Conservation (phyloP, 2,329 filamentous ascomycete genomes). For the Apiospora aurea region DNA sequence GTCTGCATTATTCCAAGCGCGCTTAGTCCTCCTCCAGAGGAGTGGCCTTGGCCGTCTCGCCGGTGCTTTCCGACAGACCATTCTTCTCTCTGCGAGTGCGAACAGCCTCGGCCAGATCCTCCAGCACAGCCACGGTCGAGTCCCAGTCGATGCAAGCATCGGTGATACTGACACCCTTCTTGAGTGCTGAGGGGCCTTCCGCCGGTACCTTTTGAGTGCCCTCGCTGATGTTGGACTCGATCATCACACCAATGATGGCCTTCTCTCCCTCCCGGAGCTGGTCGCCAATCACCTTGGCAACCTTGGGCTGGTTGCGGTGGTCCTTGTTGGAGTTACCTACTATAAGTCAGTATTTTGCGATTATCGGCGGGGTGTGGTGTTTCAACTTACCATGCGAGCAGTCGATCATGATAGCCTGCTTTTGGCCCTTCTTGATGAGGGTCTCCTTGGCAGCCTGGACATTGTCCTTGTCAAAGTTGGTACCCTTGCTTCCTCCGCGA, state of each 20-base stretch:
- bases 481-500: conserved; percentile 87
- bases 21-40: conserved; percentile 58
- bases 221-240: conserved; percentile 97
- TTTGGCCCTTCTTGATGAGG: conserved; percentile 81
- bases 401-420: conserved; percentile 94
- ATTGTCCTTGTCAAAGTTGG: conserved; percentile 90
- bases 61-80: conserved; percentile 42
- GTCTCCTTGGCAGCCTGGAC: conserved; percentile 81
- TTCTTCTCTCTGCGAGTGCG: conserved; percentile 71
- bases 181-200: conserved; percentile 78
- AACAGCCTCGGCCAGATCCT: conserved; percentile 86
- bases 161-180: conserved; percentile 93
- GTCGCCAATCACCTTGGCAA: conserved; percentile 80
- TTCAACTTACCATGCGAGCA: conserved; percentile 83
- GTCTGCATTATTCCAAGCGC: conserved; percentile 2
- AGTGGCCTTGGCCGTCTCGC: conserved; percentile 49
- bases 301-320: conserved; percentile 96
- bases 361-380: neutral
- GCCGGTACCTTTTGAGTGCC: conserved; percentile 85
- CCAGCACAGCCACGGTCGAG: conserved; percentile 78
- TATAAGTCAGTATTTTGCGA: neutral
- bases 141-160: conserved; percentile 98
- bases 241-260: conserved; percentile 95
- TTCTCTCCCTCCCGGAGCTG: conserved; percentile 89
- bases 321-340: conserved; percentile 95